Percentiles rank a stretch among this genome's conserved stretches.
These are phyloP conservation scores for Amphicarpaea edgeworthii DNA, from an alignment of 306 rosid genomes.

Conservation along the genomic window DNA sequence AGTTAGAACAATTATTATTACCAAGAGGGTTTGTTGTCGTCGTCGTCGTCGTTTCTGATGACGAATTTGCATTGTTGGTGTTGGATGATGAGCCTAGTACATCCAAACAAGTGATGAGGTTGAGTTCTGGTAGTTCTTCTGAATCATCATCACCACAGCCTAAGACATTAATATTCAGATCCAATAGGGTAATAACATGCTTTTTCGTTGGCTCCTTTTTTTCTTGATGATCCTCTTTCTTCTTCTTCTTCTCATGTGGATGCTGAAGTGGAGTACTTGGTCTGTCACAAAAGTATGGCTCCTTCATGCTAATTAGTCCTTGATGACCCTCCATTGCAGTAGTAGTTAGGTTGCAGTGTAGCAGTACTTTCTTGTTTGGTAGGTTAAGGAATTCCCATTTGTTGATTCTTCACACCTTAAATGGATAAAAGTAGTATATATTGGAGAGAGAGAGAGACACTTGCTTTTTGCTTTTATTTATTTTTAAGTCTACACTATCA, in stretches of 20 bases:
- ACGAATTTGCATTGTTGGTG: constrained; percentile 44
- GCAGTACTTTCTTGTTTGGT: constrained; percentile 18
- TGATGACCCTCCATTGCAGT: too few species aligned
- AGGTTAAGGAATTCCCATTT: constrained; percentile 38
- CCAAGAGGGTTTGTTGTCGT: background rate
- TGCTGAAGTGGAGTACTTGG: constrained; percentile 59
- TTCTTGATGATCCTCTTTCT: constrained; percentile 45
- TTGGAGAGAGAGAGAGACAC: constrained; percentile 40
- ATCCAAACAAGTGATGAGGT: constrained; percentile 64
- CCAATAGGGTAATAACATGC: constrained; percentile 42
- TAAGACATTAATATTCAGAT: constrained; percentile 55
- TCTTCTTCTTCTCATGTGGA: constrained; percentile 58
- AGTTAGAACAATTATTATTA: too few species aligned
- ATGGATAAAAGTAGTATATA: constrained; percentile 43
- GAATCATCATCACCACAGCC: constrained; percentile 43
- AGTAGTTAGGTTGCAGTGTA: too few species aligned
- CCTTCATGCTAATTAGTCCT: constrained; percentile 42
- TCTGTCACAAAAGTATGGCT: constrained; percentile 36
- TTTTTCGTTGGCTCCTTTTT: constrained; percentile 40
- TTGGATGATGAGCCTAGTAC: constrained; percentile 32
- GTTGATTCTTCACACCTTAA: constrained; percentile 43
- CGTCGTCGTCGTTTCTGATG: constrained; percentile 29
- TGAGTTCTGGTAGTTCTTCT: constrained; percentile 54
- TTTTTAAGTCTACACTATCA: background rate
- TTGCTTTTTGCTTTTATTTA: constrained; percentile 14